phyloP scores from a whole-genome alignment of 192 early-diverging fungal genomes.

The Chytriomyces sp. region DNA sequence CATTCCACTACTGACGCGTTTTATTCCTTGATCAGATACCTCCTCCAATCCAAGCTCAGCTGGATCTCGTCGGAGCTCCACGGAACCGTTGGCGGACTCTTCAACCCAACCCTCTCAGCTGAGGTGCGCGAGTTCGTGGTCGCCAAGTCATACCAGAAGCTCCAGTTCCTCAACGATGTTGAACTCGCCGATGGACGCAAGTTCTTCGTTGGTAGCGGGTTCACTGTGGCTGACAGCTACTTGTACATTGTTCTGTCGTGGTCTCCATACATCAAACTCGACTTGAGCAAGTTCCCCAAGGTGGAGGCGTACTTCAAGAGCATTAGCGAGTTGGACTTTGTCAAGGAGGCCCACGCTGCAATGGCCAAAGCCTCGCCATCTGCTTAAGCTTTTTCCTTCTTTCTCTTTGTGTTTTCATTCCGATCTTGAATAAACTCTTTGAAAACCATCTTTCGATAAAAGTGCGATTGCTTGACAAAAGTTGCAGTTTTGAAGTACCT shows the following conservation, averaged over 20 bases:
- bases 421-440: no score
- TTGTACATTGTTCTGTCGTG: slow-evolving; percentile 36
- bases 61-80: slow-evolving; percentile 40
- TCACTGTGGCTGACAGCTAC: slow-evolving; percentile 45
- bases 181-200: slow-evolving; percentile 42
- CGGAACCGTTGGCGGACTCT: slow-evolving; percentile 14
- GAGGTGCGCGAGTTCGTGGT: slow-evolving; percentile 26
- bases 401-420: no score
- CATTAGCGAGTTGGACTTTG: slow-evolving; percentile 40
- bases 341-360: slow-evolving; percentile 38
- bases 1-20: background rate
- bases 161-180: slow-evolving; percentile 39
- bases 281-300: slow-evolving; percentile 33
- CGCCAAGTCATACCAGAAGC: slow-evolving; percentile 7
- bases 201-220: slow-evolving; percentile 39
- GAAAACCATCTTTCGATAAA: no score
- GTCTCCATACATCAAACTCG: slow-evolving; percentile 25
- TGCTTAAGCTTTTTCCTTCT: no score
- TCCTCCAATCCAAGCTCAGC: slow-evolving; percentile 43
- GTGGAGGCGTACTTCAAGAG: slow-evolving; percentile 36
- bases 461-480: no score
- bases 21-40: slow-evolving; percentile 29
- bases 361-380: slow-evolving; percentile 12
- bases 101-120: slow-evolving; percentile 27
- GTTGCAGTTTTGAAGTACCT: no score